These are phyloP conservation scores for Conticribra weissflogii DNA, from an alignment of 108 stramenopile genomes.

Conservation along the genomic window DNA sequence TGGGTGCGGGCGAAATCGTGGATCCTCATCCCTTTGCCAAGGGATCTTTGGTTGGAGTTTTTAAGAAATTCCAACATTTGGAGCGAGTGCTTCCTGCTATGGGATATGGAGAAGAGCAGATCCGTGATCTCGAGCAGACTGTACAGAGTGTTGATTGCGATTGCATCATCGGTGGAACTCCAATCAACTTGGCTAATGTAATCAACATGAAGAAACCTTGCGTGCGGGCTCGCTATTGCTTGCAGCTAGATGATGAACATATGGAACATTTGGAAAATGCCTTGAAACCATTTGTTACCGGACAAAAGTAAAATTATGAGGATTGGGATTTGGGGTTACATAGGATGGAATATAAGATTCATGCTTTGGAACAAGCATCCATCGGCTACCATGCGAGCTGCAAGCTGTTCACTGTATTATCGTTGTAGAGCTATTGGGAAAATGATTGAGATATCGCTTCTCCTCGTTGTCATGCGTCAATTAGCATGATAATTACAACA, in stretches of 20 bases:
- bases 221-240: slow-evolving; percentile 37
- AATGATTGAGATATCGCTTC: too few species aligned
- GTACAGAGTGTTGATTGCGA: slow-evolving; percentile 51
- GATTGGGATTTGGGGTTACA: neutral
- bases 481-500: too few species aligned
- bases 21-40: slow-evolving; percentile 59
- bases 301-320: neutral
- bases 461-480: too few species aligned
- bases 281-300: slow-evolving; percentile 2
- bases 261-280: slow-evolving; percentile 21
- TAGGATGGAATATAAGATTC: neutral
- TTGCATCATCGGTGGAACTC: slow-evolving; percentile 51
- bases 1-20: slow-evolving; percentile 52
- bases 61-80: slow-evolving; percentile 53
- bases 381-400: too few species aligned
- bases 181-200: slow-evolving; percentile 46
- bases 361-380: too few species aligned
- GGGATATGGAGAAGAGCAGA: slow-evolving; percentile 57
- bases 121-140: slow-evolving; percentile 48
- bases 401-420: too few species aligned
- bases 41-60: slow-evolving; percentile 44
- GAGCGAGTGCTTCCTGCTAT: slow-evolving; percentile 55
- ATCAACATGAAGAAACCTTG: slow-evolving; percentile 44
- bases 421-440: too few species aligned
- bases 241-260: slow-evolving; percentile 22